These are phyloP conservation scores for Haberlea rhodopensis DNA, from an alignment of 257 asterid genomes.

Conservation along the genomic window DNA sequence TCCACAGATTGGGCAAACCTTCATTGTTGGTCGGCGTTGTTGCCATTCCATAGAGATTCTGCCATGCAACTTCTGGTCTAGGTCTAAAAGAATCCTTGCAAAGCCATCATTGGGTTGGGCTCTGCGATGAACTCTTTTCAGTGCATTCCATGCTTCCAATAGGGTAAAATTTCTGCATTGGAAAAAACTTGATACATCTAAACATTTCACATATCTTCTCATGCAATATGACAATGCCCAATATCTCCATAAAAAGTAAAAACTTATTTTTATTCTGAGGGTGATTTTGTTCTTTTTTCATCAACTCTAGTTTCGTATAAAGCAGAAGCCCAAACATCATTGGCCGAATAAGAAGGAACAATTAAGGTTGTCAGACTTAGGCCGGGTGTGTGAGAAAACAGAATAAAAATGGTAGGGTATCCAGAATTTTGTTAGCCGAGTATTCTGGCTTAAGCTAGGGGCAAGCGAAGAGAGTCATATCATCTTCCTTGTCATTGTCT, in stretches of 20 bases:
- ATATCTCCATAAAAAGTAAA: neutral
- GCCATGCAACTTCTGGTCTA: constrained; percentile 74
- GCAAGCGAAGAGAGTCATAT: too few relatives aligned
- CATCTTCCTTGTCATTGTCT: too few relatives aligned
- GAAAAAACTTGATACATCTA: constrained; percentile 5
- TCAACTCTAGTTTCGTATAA: too few relatives aligned
- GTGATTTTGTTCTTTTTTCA: too few relatives aligned
- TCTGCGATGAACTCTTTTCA: constrained; percentile 81
- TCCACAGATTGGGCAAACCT: constrained; percentile 93
- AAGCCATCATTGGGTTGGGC: constrained; percentile 99
- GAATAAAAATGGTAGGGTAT: too few relatives aligned
- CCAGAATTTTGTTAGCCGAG: too few relatives aligned
- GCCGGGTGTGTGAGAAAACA: too few relatives aligned
- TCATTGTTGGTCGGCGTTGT: constrained; percentile 81
- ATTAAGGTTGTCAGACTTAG: too few relatives aligned
- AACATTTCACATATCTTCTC: neutral
- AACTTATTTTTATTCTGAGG: too few relatives aligned
- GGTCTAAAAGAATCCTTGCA: constrained; percentile 74
- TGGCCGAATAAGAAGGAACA: too few relatives aligned
- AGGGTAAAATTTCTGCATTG: constrained; percentile 67
- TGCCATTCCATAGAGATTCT: constrained; percentile 97
- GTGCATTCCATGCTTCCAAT: constrained; percentile 77
- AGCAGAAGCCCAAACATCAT: too few relatives aligned
- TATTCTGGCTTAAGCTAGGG: too few relatives aligned
- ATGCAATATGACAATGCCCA: neutral